Base-by-base conservation (phyloP, 805 yeast genomes). In the Ogataea saltuana region DNA sequence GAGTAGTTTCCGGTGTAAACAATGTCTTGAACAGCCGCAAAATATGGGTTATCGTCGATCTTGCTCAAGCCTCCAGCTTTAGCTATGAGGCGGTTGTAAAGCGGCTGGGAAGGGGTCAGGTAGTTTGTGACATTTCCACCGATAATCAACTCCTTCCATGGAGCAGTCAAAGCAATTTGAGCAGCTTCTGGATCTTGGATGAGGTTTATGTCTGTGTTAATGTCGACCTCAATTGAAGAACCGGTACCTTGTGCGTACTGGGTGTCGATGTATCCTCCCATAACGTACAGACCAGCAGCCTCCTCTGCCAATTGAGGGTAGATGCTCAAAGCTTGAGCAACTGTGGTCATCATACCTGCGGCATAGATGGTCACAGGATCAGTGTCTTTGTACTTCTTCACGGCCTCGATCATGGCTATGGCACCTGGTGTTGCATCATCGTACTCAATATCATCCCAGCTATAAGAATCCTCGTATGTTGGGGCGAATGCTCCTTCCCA, bases 111-210 rank as follows among this genome's bases (percentile, higher is more conserved):
- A 44, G 72, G 72, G 33, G 58, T 65, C 32, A 68, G 45, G 50
- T 64, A 63, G 55, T 68, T 69, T 27, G 74, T 69, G 39, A 68
- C 70, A 48, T 71, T 69, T 22, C 69, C 72, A 39, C 72, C 74
- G 45, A 71, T 64, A 43, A 56, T 55, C 10, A 69, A 40, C 21
- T 67, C 63, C 17, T 59, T 61, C 73, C 74, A 70, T 19, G 63
- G 61, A 7, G 72, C 69, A 26, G 72, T 63, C 33, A 70, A 48
- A n/a, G 63, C 70, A 9, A 67, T 68, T 52, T 69, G 71, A 25
- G 75, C 74, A 13, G 71, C 74, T 54, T 70, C 75, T 11, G 75
- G 74, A 50, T 70, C 75, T 49, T 65, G 67, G 45, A 69, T 68
- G 39, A 69, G 53, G 56, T 71, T 69, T 56, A 71, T 67, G 49